Evolutionary conservation across 2,329 filamentous ascomycete genomes (phyloP).

Genomic region (Aspergillus ochraceus): DNA sequence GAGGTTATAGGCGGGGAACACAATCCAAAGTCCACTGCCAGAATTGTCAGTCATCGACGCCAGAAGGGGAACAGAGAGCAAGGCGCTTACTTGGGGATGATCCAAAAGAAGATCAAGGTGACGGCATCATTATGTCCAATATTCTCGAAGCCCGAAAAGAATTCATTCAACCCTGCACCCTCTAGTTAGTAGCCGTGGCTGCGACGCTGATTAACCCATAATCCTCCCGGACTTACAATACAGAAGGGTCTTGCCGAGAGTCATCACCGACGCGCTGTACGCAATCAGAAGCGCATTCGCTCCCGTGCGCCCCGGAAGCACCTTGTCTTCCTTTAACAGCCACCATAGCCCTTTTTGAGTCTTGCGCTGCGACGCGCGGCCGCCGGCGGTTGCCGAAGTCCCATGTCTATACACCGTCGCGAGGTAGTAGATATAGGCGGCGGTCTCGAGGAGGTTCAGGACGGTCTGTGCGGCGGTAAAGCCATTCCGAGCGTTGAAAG

Average conservation of each 20-base stretch:
- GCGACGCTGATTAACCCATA: not conserved
- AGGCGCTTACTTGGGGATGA: slow-evolving; percentile 63
- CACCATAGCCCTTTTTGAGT: slow-evolving; percentile 39
- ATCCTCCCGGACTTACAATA: slow-evolving; percentile 55
- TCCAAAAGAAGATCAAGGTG: slow-evolving; percentile 60
- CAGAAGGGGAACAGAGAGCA: not conserved
- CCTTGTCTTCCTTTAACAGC: slow-evolving; percentile 50
- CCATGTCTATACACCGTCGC: slow-evolving; percentile 52
- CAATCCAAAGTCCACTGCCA: slow-evolving; percentile 61
- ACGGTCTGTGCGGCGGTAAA: slow-evolving; percentile 75
- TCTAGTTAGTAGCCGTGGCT: not conserved
- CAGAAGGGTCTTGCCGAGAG: slow-evolving; percentile 65
- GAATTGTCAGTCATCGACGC: slow-evolving; percentile 16
- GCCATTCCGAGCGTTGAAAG: slow-evolving; percentile 66
- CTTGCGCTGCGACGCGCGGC: slow-evolving; percentile 26
- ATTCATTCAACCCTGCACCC: slow-evolving; percentile 56
- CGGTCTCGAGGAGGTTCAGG: slow-evolving; percentile 68
- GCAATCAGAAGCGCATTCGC: slow-evolving; percentile 59
- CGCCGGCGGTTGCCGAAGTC: slow-evolving; percentile 25
- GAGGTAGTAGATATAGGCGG: slow-evolving; percentile 64
- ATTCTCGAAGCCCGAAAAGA: slow-evolving; percentile 60
- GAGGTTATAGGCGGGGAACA: slow-evolving; percentile 63
- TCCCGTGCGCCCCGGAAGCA: slow-evolving; percentile 53
- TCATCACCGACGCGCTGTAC: slow-evolving; percentile 62
- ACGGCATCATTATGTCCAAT: slow-evolving; percentile 61